phyloP scores from a whole-genome alignment of 1,139 yeast genomes.

The Scheffersomyces parashehatae region DNA sequence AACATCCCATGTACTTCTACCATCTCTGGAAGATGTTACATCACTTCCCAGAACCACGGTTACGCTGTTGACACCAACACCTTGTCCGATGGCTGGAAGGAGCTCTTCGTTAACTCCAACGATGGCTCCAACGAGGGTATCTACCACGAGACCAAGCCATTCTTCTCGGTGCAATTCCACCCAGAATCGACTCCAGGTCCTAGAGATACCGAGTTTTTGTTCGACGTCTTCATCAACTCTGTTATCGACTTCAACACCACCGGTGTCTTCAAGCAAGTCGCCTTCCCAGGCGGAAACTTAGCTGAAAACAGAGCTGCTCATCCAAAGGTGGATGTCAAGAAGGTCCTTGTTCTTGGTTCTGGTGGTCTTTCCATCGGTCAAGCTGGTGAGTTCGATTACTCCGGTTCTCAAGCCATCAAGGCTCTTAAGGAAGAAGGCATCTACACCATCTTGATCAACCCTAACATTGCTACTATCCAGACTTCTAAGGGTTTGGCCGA shows the following conservation, averaged over 20 bases:
- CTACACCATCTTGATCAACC: slow-evolving; percentile 91
- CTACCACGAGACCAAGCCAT: slow-evolving; percentile 83
- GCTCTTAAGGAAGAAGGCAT: slow-evolving; percentile 98
- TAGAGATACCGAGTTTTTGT: slow-evolving; percentile 95
- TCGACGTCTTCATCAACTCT: slow-evolving; percentile 87
- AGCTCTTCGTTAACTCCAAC: slow-evolving; percentile 91
- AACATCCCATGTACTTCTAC: slow-evolving; percentile 97
- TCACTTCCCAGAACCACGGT: slow-evolving; percentile 99
- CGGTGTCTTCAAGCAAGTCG: slow-evolving; percentile 66
- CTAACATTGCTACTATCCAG: slow-evolving; percentile 97
- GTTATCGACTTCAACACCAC: slow-evolving; percentile 62
- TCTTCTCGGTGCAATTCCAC: slow-evolving; percentile 98
- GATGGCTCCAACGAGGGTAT: slow-evolving; percentile 99
- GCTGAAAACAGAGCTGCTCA: slow-evolving; percentile 71
- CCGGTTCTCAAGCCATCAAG: slow-evolving; percentile 92
- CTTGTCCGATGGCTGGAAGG: slow-evolving; percentile 82
- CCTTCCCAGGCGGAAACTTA: slow-evolving; percentile 85
- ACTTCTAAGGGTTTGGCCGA: slow-evolving; percentile 98
- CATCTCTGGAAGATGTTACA: slow-evolving; percentile 94
- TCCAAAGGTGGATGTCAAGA: slow-evolving; percentile 83
- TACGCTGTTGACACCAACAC: slow-evolving; percentile 88
- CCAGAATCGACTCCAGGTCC: slow-evolving; percentile 99
- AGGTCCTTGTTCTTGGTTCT: slow-evolving; percentile 94
- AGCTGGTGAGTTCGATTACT: slow-evolving; percentile 99
- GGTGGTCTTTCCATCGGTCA: slow-evolving; percentile 99